Percentiles rank a stretch among this genome's conserved stretches.
These are phyloP conservation scores for Oryza meridionalis DNA, from an alignment of 176 grass and related monocot genomes.

Conservation along the genomic window DNA sequence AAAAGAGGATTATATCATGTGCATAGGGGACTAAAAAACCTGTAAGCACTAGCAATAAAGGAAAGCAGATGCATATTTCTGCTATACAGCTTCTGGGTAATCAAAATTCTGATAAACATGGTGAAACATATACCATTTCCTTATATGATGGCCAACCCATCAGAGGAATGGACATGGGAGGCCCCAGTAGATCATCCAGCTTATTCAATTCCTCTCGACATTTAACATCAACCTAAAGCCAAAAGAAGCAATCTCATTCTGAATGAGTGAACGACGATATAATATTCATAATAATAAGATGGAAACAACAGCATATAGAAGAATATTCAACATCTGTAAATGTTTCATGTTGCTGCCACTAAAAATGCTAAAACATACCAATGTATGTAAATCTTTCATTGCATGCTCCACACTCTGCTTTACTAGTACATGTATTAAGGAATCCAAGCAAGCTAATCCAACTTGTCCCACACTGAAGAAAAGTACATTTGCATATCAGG, in stretches of 20 bases:
- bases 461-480: conserved; percentile 71
- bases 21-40: neutral
- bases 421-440: conserved; percentile 55
- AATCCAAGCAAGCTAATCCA: conserved; percentile 75
- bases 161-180: conserved; percentile 66
- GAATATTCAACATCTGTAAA: conserved; percentile 6
- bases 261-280: conserved; percentile 5
- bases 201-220: conserved; percentile 52
- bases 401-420: conserved; percentile 60
- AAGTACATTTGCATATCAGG: conserved; percentile 23
- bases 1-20: neutral
- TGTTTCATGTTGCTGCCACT: neutral
- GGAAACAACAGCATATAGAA: neutral
- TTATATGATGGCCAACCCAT: conserved; percentile 66
- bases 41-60: neutral
- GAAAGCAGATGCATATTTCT: neutral
- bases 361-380: conserved; percentile 42
- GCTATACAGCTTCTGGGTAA: neutral
- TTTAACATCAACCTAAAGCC: conserved; percentile 54
- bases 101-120: neutral
- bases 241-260: conserved; percentile 18
- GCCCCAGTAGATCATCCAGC: conserved; percentile 66
- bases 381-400: conserved; percentile 45
- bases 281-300: conserved; percentile 13
- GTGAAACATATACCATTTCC: conserved; percentile 49